Conservation (phyloP, 2,329 filamentous ascomycete genomes). For the Fonsecaea pedrosoi region DNA sequence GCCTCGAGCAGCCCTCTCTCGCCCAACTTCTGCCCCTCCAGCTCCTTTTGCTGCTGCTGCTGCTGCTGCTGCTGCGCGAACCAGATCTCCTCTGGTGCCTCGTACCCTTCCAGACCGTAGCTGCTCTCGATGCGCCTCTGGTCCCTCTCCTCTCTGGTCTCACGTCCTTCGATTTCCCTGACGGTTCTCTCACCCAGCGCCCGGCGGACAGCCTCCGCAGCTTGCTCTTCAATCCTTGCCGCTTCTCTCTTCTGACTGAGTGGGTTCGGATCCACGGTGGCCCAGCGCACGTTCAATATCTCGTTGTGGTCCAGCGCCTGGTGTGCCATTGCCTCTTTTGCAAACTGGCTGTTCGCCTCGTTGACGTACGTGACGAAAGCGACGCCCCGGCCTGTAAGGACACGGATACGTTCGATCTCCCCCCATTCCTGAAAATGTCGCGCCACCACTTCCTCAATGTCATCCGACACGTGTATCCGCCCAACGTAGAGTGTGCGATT, state of each 20-base stretch:
- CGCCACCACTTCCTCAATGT: constrained; percentile 94
- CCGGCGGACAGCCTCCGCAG: constrained; percentile 87
- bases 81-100: constrained; percentile 92
- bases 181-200: constrained; percentile 90
- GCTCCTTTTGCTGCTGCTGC: constrained; percentile 63
- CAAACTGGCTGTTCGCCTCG: constrained; percentile 87
- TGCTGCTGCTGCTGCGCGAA: constrained; percentile 75
- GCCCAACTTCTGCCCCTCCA: constrained; percentile 64
- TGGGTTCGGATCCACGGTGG: constrained; percentile 94
- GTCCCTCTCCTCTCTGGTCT: constrained; percentile 84
- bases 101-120: constrained; percentile 88
- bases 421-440: constrained; percentile 98
- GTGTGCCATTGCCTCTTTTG: constrained; percentile 94
- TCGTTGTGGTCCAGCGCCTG: constrained; percentile 91
- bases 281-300: constrained; percentile 95
- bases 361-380: constrained; percentile 95
- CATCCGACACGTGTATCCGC: constrained; percentile 91
- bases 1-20: constrained; percentile 56
- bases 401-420: constrained; percentile 83
- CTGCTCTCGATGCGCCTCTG: constrained; percentile 81
- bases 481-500: constrained; percentile 95
- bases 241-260: constrained; percentile 93
- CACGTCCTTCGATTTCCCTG: constrained; percentile 89
- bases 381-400: constrained; percentile 86
- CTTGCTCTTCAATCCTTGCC: constrained; percentile 88